Conservation (phyloP, 441 rosid genomes). For the Macaranga tanarius region DNA sequence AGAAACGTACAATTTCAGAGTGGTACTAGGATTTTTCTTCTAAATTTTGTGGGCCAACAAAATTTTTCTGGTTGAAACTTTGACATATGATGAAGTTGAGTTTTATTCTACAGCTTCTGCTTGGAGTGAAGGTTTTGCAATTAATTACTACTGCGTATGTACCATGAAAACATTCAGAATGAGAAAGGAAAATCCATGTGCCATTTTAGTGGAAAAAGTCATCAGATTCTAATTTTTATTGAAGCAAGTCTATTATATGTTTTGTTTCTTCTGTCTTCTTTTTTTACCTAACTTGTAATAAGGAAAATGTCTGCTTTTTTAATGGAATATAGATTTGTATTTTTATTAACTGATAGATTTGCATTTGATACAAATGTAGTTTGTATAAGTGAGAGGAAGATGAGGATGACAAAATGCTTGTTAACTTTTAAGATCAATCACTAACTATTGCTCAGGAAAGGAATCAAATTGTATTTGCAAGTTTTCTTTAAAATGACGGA, state of each 20-base stretch:
- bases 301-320: neutral
- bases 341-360: too few species aligned
- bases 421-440: too few species aligned
- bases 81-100: conserved; percentile 5
- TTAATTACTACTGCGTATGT: neutral
- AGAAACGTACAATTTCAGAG: neutral
- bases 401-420: neutral
- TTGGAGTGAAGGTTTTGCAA: neutral
- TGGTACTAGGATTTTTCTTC: conserved; percentile 1
- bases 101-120: neutral
- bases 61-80: neutral
- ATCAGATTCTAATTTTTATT: neutral
- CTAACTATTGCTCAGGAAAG: too few species aligned
- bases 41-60: neutral
- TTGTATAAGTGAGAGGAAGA: neutral
- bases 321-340: neutral
- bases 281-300: neutral
- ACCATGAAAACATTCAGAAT: neutral
- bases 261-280: neutral
- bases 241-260: neutral
- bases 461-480: neutral
- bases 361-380: neutral
- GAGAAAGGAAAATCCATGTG: neutral
- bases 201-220: neutral
- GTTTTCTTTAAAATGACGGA: too few species aligned